These are phyloP conservation scores for Umbelopsis sp. DNA, from an alignment of 192 early-diverging fungal genomes.

Conservation along the genomic window DNA sequence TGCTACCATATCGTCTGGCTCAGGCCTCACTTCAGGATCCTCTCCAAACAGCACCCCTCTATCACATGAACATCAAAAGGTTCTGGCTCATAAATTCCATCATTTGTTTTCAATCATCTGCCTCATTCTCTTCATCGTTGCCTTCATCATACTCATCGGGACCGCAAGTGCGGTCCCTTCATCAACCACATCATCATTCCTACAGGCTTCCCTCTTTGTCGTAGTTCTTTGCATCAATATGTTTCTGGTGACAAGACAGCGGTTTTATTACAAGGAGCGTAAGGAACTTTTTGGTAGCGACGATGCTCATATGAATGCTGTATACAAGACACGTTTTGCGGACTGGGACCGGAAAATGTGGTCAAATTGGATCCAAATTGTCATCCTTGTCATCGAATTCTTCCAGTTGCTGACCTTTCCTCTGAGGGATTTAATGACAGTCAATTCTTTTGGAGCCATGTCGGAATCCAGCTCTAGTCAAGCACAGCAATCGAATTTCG, in stretches of 20 bases:
- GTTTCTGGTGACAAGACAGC: conserved; percentile 37
- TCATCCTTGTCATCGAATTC: conserved; percentile 74
- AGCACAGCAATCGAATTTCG: conserved; percentile 29
- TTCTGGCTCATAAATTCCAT: conserved; percentile 25
- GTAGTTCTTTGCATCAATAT: conserved; percentile 42
- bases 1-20: conserved; percentile 10
- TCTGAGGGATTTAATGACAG: conserved; percentile 65
- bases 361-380: conserved; percentile 73
- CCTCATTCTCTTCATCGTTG: conserved; percentile 24
- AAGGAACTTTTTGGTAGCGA: conserved; percentile 34
- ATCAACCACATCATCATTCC: background rate
- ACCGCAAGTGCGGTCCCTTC: conserved; percentile 17
- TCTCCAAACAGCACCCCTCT: background rate
- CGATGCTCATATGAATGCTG: conserved; percentile 38
- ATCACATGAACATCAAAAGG: conserved; percentile 30
- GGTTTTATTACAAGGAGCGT: conserved; percentile 34
- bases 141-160: conserved; percentile 32
- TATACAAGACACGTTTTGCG: conserved; percentile 32
- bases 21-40: background rate
- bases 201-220: conserved; percentile 33
- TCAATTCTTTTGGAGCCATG: conserved; percentile 18
- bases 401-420: conserved; percentile 81
- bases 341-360: conserved; percentile 40
- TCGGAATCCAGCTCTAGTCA: background rate
- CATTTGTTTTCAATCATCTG: conserved; percentile 39